These are phyloP conservation scores for Steccherinum ochraceum DNA, from an alignment of 768 basidiomycete species.

Conservation along the genomic window DNA sequence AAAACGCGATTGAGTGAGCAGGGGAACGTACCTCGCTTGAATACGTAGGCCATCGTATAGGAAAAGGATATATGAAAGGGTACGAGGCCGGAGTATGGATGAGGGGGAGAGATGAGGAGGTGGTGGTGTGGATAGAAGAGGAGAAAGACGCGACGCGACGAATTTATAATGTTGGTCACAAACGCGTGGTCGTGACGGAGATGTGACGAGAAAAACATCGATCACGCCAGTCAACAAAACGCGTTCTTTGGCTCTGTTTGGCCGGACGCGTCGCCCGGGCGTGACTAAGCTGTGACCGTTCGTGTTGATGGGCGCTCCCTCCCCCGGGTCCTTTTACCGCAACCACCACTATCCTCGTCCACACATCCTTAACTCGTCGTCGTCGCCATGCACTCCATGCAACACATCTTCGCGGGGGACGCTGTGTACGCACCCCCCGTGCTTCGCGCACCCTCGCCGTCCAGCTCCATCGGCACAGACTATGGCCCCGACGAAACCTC, in stretches of 20 bases:
- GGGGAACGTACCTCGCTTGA: slow-evolving; percentile 42
- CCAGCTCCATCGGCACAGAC: slow-evolving; percentile 40
- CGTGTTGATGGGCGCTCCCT: slow-evolving; percentile 13
- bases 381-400: neutral
- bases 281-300: no score
- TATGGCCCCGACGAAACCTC: slow-evolving; percentile 41
- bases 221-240: slow-evolving; percentile 3
- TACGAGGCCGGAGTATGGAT: slow-evolving; percentile 4
- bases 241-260: slow-evolving; percentile 11
- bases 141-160: slow-evolving; percentile 18
- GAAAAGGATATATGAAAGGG: slow-evolving; percentile 5
- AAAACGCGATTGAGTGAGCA: slow-evolving; percentile 7
- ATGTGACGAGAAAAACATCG: neutral
- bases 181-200: neutral
- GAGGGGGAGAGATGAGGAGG: slow-evolving; percentile 7
- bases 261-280: slow-evolving; percentile 9
- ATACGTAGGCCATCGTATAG: slow-evolving; percentile 41
- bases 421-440: slow-evolving; percentile 37
- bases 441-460: slow-evolving; percentile 40
- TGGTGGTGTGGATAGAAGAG: slow-evolving; percentile 18
- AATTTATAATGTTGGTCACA: slow-evolving; percentile 20
- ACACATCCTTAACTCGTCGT: neutral
- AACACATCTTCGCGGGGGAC: slow-evolving; percentile 18
- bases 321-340: slow-evolving; percentile 4
- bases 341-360: slow-evolving; percentile 1